These are phyloP conservation scores for Martiniozyma abietophila DNA, from an alignment of 805 yeast species.

Conservation along the genomic window DNA sequence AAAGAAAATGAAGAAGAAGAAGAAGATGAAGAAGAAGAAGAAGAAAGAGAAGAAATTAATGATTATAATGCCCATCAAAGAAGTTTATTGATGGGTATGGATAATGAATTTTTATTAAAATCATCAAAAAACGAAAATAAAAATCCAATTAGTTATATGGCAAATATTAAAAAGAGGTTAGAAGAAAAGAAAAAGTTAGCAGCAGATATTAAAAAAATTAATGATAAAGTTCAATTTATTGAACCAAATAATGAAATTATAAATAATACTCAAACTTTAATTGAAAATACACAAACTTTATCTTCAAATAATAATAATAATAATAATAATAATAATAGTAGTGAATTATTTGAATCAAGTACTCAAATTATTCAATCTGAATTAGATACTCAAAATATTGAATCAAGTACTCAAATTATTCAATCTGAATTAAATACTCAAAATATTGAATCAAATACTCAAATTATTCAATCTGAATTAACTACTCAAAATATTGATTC, in stretches of 20 bases:
- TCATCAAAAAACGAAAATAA: background rate
- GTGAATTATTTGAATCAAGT: too few species aligned
- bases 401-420: slow-evolving; percentile 2
- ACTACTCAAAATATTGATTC: background rate
- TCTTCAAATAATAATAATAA: too few species aligned
- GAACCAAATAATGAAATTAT: too few species aligned
- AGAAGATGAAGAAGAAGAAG: too few species aligned
- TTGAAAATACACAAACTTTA: too few species aligned
- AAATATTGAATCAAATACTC: background rate
- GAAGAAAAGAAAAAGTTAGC: slow-evolving; percentile 5
- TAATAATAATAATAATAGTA: too few species aligned
- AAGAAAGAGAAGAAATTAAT: background rate
- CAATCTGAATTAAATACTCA: slow-evolving; percentile 1
- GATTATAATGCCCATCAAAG: slow-evolving; percentile 3
- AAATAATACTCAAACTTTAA: too few species aligned
- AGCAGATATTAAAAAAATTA: background rate
- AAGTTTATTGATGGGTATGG: slow-evolving; percentile 3
- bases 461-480: slow-evolving; percentile 1
- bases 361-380: background rate
- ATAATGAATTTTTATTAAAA: background rate
- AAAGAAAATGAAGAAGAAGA: too few species aligned
- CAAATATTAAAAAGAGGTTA: slow-evolving; percentile 6
- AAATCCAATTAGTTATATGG: slow-evolving; percentile 3
- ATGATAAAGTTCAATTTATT: background rate
- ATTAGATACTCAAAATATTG: background rate